These are phyloP conservation scores for Solanum arcanum DNA, from an alignment of 257 asterid genomes.

Conservation along the genomic window DNA sequence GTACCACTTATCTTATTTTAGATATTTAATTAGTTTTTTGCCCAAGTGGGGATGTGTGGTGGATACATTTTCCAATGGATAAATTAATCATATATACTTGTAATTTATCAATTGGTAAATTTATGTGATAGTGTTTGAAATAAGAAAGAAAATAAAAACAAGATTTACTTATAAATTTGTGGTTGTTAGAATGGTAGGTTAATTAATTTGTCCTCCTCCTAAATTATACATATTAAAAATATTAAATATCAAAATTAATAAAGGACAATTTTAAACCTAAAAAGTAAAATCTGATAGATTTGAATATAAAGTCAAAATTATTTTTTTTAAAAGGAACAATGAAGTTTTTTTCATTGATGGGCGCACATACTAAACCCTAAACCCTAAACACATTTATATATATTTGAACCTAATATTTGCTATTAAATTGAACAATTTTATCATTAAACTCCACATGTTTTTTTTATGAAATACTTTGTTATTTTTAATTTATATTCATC, in stretches of 20 bases:
- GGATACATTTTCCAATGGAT: background rate
- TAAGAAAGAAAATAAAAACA: background rate
- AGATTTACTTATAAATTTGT: background rate
- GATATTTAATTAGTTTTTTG: too few species aligned
- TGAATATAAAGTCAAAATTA: too few species aligned
- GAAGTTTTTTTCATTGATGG: background rate
- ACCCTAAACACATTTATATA: too few species aligned
- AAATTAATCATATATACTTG: background rate
- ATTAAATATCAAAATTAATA: background rate
- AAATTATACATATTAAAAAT: too few species aligned
- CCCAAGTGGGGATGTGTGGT: background rate
- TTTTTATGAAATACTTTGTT: too few species aligned
- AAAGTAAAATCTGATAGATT: too few species aligned
- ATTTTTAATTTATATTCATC: too few species aligned
- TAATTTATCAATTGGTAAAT: background rate
- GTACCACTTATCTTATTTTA: background rate
- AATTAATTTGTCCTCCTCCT: background rate
- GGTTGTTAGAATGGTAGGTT: background rate
- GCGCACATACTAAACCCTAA: too few species aligned
- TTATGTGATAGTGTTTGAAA: background rate
- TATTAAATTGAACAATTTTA: background rate
- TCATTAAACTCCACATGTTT: background rate
- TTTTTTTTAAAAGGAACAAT: too few species aligned
- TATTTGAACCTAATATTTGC: background rate
- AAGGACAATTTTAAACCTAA: too few species aligned